Evolutionary conservation across 148 eudicot genomes (phyloP).

Genomic region (Rhododendron henanense): DNA sequence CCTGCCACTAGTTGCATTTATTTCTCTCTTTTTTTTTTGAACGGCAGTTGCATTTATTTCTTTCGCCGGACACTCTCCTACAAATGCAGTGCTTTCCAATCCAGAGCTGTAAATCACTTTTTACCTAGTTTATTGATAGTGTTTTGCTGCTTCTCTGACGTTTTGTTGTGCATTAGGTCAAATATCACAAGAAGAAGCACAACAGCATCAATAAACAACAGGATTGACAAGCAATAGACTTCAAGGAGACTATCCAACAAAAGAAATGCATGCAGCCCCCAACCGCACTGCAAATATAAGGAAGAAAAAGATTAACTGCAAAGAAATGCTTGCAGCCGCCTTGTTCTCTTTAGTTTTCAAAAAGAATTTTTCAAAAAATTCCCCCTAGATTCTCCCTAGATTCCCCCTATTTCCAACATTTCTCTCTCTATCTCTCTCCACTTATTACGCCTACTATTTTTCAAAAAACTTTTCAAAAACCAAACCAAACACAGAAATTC

Average conservation of each 20-base stretch:
- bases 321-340: no score
- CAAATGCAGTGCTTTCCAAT: not conserved
- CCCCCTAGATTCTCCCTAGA: no score
- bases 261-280: conserved; percentile 24
- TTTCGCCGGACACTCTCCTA: not conserved
- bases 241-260: not conserved
- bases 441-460: no score
- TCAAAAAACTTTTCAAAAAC: no score
- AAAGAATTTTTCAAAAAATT: no score
- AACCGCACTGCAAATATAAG: not conserved
- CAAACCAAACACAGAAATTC: no score
- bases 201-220: not conserved
- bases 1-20: not conserved
- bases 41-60: not conserved
- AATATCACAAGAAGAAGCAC: conserved; percentile 1
- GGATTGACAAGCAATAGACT: not conserved
- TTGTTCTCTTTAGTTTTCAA: no score
- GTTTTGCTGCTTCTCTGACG: not conserved
- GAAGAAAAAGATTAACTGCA: conserved; percentile 33
- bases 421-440: no score
- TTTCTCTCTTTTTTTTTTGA: not conserved
- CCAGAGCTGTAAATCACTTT: not conserved
- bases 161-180: not conserved
- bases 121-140: not conserved
- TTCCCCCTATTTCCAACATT: no score